A percentile compares a stretch with the other conserved stretches of the same genome.
Evolutionary conservation across 768 basidiomycete genomes (phyloP).

Genomic region (Russula sp.): DNA sequence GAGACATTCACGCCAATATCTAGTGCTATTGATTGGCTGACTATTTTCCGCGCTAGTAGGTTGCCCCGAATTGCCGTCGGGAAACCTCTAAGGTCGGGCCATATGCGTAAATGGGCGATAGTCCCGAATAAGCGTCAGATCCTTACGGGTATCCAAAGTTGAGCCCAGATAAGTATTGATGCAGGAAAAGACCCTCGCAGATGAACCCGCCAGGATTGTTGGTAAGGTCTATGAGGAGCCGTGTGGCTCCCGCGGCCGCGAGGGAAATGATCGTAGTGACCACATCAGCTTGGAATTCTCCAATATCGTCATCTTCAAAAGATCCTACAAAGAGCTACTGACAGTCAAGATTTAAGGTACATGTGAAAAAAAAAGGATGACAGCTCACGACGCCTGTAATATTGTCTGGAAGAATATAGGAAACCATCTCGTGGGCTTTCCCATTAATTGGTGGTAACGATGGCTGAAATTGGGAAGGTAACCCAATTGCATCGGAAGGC

Average conservation of each 20-base stretch:
- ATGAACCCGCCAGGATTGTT: slow-evolving; percentile 63
- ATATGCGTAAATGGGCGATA: background rate
- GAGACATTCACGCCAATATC: slow-evolving; percentile 40
- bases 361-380: background rate
- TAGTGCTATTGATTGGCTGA: slow-evolving; percentile 50
- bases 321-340: slow-evolving; percentile 60
- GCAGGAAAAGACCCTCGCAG: slow-evolving; percentile 62
- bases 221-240: slow-evolving; percentile 55
- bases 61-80: slow-evolving; percentile 53
- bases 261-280: slow-evolving; percentile 47
- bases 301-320: slow-evolving; percentile 44
- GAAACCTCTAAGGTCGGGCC: slow-evolving; percentile 48
- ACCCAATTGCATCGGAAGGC: slow-evolving; percentile 42
- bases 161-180: slow-evolving; percentile 54
- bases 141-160: slow-evolving; percentile 54
- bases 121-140: background rate
- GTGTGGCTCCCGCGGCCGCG: slow-evolving; percentile 47
- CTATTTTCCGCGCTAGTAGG: slow-evolving; percentile 56
- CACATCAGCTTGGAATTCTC: slow-evolving; percentile 52
- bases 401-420: slow-evolving; percentile 56
- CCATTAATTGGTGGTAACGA: slow-evolving; percentile 46
- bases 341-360: slow-evolving; percentile 8
- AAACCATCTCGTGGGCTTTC: slow-evolving; percentile 52
- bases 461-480: slow-evolving; percentile 52
- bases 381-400: slow-evolving; percentile 56